phyloP scores from a whole-genome alignment of 306 rosid genomes.

The Mucuna pruriens region DNA sequence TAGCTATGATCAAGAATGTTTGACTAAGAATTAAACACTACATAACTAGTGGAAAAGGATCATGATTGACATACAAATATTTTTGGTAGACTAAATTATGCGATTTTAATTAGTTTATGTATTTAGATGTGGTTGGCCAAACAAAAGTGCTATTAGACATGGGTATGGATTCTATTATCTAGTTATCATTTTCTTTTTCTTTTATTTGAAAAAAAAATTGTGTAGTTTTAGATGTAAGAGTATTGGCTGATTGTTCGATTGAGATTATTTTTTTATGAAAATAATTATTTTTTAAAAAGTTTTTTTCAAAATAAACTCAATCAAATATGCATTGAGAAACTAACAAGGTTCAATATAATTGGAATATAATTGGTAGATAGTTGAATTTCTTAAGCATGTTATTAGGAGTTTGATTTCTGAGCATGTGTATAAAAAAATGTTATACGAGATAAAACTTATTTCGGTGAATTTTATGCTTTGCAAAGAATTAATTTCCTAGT shows the following conservation, averaged over 20 bases:
- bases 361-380: too few relatives aligned
- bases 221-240: too few relatives aligned
- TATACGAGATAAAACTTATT: too few relatives aligned
- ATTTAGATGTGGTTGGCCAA: background rate
- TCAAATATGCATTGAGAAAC: background rate
- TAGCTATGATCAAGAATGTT: background rate
- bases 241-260: background rate
- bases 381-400: too few relatives aligned
- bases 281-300: background rate
- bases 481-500: too few relatives aligned
- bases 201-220: too few relatives aligned
- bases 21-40: background rate
- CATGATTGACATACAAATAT: background rate
- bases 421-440: too few relatives aligned
- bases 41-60: background rate
- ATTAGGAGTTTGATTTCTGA: too few relatives aligned
- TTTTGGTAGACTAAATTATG: background rate
- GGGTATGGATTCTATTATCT: background rate
- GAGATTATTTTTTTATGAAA: background rate
- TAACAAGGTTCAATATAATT: too few relatives aligned
- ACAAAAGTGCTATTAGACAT: background rate
- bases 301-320: background rate
- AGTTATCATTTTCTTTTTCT: too few relatives aligned
- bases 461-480: too few relatives aligned
- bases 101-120: background rate